These are phyloP conservation scores for Fusarium sp. DNA, from an alignment of 2,329 filamentous ascomycete species.

Conservation along the genomic window DNA sequence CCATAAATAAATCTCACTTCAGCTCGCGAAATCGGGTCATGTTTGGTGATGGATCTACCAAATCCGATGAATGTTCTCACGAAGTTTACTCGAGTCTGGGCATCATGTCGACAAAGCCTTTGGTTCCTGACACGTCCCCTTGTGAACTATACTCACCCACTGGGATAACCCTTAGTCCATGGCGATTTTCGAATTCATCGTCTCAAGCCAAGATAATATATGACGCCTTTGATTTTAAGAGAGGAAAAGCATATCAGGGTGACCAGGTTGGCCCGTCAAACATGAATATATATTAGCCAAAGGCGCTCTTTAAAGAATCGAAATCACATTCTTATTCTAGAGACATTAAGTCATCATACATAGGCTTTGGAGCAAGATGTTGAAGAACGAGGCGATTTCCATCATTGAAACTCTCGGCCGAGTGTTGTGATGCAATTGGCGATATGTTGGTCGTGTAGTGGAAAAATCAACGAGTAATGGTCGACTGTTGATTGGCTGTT, in stretches of 20 bases:
- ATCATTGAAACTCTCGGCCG: neutral
- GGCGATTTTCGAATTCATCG: neutral
- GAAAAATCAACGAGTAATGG: slow-evolving; percentile 46
- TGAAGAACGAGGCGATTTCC: neutral
- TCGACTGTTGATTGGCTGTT: slow-evolving; percentile 44
- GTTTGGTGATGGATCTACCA: too few relatives aligned
- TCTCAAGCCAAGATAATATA: slow-evolving; percentile 1
- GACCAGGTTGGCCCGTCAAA: neutral
- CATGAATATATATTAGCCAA: neutral
- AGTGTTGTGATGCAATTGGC: slow-evolving; percentile 18
- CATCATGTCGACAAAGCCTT: neutral
- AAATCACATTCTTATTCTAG: neutral
- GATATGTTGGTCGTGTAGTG: slow-evolving; percentile 18
- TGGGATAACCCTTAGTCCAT: neutral
- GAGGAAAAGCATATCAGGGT: neutral
- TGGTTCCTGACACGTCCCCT: neutral
- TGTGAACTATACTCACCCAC: neutral
- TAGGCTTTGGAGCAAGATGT: neutral
- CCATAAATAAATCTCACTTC: too few relatives aligned
- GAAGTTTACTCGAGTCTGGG: neutral
- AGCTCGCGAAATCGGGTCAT: too few relatives aligned
- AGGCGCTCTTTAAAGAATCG: neutral
- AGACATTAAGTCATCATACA: neutral
- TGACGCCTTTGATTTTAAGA: slow-evolving; percentile 17
- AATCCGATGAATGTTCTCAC: too few relatives aligned